Percentiles rank a stretch among this genome's conserved stretches.
Evolutionary conservation across 2,329 filamentous ascomycete genomes (phyloP).

Genomic region (Aureobasidium sp.): DNA sequence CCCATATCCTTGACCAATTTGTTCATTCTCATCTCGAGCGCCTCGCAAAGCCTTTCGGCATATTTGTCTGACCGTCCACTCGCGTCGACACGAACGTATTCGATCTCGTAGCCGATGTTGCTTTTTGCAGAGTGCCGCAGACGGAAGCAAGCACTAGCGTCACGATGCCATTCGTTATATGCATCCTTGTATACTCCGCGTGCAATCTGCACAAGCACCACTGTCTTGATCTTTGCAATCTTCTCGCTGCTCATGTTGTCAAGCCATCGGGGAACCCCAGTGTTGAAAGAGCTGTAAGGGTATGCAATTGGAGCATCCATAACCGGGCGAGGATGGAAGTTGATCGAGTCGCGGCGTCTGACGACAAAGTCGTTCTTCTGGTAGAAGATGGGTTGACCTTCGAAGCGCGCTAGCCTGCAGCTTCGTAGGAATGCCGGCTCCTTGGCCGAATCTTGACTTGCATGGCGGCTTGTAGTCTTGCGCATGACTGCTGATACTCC

Average conservation of each 20-base stretch:
- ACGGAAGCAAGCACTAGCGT: constrained; percentile 7
- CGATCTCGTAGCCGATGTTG: not conserved
- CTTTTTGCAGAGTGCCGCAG: not conserved
- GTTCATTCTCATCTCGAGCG: constrained; percentile 11
- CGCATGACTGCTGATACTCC: constrained; percentile 3
- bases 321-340: constrained; percentile 8
- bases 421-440: constrained; percentile 7
- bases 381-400: constrained; percentile 5
- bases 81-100: constrained; percentile 5
- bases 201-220: constrained; percentile 8
- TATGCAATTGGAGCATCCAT: not conserved
- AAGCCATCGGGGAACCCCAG: constrained; percentile 7
- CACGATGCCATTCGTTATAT: constrained; percentile 9
- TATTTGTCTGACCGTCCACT: constrained; percentile 10
- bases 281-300: constrained; percentile 1
- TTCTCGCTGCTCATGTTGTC: constrained; percentile 8
- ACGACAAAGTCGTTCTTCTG: constrained; percentile 9
- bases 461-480: not conserved
- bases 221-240: constrained; percentile 2
- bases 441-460: constrained; percentile 8
- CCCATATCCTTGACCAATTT: constrained; percentile 1
- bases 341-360: constrained; percentile 6
- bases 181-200: constrained; percentile 9
- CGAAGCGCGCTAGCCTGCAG: constrained; percentile 4
- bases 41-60: constrained; percentile 7